These are phyloP conservation scores for Cercophora samala DNA, from an alignment of 495 filamentous ascomycete species.

Conservation along the genomic window DNA sequence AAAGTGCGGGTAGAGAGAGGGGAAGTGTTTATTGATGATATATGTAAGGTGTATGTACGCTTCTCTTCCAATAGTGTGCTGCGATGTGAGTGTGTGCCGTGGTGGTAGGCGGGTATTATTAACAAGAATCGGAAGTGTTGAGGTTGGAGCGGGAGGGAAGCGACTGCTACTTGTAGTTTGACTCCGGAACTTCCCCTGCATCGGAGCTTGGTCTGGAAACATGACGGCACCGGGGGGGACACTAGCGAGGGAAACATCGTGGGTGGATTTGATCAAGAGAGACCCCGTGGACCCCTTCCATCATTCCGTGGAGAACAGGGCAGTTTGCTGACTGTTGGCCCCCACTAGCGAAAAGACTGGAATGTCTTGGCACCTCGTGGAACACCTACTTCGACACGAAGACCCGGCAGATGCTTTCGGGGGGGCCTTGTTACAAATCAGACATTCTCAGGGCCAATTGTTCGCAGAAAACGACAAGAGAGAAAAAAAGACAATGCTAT, in stretches of 20 bases:
- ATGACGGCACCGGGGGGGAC: background rate
- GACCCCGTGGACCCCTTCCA: background rate
- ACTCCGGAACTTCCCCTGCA: background rate
- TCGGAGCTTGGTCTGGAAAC: background rate
- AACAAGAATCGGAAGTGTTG: background rate
- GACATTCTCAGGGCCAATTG: background rate
- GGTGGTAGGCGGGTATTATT: background rate
- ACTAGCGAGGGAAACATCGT: background rate
- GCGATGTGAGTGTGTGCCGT: background rate
- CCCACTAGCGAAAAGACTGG: constrained; percentile 15
- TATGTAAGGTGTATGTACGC: background rate
- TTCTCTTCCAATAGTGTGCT: background rate
- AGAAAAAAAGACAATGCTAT: background rate
- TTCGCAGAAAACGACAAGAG: background rate
- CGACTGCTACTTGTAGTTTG: background rate
- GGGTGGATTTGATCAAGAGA: background rate
- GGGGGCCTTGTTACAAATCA: background rate
- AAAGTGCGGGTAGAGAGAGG: background rate
- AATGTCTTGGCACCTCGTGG: constrained; percentile 25
- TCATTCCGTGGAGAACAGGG: constrained; percentile 5
- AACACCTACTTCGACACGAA: background rate
- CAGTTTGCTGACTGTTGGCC: background rate
- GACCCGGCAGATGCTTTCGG: background rate
- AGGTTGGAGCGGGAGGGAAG: background rate
- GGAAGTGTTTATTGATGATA: background rate